Percentiles rank a stretch among this genome's conserved stretches.
Conservation (phyloP, 176 grass and related monocot species). For the Hyparrhenia diplandra region DNA sequence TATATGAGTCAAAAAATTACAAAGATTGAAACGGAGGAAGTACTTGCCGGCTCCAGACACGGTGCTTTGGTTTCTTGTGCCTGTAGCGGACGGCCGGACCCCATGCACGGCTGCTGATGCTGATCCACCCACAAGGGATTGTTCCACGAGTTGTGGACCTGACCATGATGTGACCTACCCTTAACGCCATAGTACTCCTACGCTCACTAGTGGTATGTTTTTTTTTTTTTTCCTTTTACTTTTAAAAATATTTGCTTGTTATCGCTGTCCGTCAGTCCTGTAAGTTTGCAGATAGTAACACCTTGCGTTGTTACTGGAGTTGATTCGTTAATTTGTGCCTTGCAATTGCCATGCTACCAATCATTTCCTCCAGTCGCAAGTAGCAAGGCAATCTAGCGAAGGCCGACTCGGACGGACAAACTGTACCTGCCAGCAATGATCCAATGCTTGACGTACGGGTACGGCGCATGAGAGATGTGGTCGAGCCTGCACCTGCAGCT, state of each 20-base stretch:
- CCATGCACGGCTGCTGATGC: not conserved
- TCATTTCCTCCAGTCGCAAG: not conserved
- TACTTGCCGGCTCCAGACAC: conserved; percentile 26
- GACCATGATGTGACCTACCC: not conserved
- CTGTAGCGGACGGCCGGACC: not conserved
- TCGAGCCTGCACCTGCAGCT: not conserved
- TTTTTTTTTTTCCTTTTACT: no score
- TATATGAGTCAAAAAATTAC: no score
- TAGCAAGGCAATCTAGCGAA: not conserved
- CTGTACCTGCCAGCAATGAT: conserved; percentile 23
- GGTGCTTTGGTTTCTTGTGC: conserved; percentile 27
- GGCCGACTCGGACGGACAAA: not conserved
- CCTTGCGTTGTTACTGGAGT: not conserved
- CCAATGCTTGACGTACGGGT: not conserved
- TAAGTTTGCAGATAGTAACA: not conserved
- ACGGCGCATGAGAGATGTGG: not conserved
- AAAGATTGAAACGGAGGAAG: no score
- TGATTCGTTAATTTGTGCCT: not conserved
- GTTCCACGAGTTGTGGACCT: conserved; percentile 28
- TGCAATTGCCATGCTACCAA: not conserved
- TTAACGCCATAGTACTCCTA: not conserved
- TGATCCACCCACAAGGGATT: conserved; percentile 46
- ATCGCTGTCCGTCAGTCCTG: no score
- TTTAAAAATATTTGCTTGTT: no score
- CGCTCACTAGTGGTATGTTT: no score